A percentile compares a stretch with the other conserved stretches of the same genome.
phyloP scores from a whole-genome alignment of 371 early-diverging fungal species.

The Nematocida sp. region DNA sequence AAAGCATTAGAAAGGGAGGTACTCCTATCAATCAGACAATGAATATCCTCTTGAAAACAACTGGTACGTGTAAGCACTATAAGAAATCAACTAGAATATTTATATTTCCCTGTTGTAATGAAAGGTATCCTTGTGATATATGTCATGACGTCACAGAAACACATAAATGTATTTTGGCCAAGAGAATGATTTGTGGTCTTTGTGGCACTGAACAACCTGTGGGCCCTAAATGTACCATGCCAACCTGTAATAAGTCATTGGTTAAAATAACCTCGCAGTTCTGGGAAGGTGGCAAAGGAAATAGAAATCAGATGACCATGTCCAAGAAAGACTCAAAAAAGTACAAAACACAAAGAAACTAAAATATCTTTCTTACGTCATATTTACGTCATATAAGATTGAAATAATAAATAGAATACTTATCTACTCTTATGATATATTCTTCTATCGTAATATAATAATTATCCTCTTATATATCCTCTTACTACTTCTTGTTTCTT shows the following conservation, averaged over 20 bases:
- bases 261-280: constrained; percentile 67
- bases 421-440: too few species aligned
- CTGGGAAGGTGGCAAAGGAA: constrained; percentile 94
- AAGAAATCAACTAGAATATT: constrained; percentile 83
- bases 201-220: constrained; percentile 77
- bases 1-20: constrained; percentile 65
- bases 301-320: constrained; percentile 73
- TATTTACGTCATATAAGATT: background rate
- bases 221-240: constrained; percentile 67
- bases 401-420: background rate
- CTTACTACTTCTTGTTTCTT: too few species aligned
- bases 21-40: constrained; percentile 62
- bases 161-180: constrained; percentile 68
- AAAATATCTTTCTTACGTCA: too few species aligned
- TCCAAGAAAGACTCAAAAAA: constrained; percentile 71
- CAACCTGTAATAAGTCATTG: constrained; percentile 64
- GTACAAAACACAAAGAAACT: constrained; percentile 58
- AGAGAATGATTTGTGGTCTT: constrained; percentile 78
- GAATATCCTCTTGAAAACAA: constrained; percentile 62
- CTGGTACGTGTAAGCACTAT: constrained; percentile 84
- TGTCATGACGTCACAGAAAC: constrained; percentile 76
- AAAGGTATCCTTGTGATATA: constrained; percentile 76
- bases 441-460: too few species aligned
- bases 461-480: too few species aligned
- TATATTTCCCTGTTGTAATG: constrained; percentile 82